Evolutionary conservation across 352 stramenopile species (phyloP), one percentile per base, ranked within the genome.

Genomic region (Phytophthora syringae): DNA sequence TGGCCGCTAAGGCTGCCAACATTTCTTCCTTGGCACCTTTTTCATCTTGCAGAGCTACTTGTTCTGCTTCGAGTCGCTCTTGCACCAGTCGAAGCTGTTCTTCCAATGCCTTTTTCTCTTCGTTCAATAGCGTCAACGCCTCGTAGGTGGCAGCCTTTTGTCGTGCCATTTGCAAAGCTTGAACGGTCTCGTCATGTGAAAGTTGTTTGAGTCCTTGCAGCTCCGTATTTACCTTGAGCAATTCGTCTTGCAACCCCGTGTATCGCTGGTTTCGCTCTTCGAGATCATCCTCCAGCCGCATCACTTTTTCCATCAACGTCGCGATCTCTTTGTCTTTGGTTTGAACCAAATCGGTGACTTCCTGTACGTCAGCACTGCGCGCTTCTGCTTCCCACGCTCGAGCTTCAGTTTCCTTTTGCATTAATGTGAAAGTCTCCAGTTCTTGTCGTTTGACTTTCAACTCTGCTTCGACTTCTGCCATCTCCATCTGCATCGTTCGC

Each of bases 151-250:
- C 79, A 24, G 77, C 70, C 34, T 88, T 90, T 56, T 89, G 74
- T 10, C 84, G 53, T 18, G 74, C 81, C n/a, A 88, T 77, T 44
- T 92, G 84, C 10, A 92, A 72, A 13, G 76, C 81, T 61, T 86
- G 81, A 4, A 92, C 84, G n/a, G 81, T 92, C 9, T 92, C 84
- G 32, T 92, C 84, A 15, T 92, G 73, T 7, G 84, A 92, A 6
- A 89, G 65, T 37, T 86, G 72, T 21, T 77, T 74, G 12, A 78
- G 25, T 12, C 45, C 58, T 39, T 84, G 58, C 0, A 87, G 32
- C 39, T 87, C 74, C 0, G 15, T 47, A 9, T 71, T 66, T 10
- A 82, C 43, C 21, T 42, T 67, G 18, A 70, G 24, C 1, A 84
- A 32, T 50, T 89, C 74, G 1, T 58, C 48, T 47, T 74, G 67